Conservation (phyloP, 2,329 filamentous ascomycete species). For the Aschersonia sp. region DNA sequence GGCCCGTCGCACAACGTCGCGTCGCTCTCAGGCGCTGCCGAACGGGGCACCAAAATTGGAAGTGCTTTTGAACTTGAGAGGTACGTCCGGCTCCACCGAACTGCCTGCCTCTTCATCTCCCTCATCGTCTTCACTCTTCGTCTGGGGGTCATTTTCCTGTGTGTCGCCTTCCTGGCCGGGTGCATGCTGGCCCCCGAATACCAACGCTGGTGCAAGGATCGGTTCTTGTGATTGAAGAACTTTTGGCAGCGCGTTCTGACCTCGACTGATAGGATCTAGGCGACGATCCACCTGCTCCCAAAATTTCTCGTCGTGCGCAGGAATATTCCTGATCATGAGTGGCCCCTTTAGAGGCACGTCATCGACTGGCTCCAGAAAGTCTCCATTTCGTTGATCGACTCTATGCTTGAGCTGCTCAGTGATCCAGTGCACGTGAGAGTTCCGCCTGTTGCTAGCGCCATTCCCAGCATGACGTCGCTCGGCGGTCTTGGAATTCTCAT, state of each 20-base stretch:
- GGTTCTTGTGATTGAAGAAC: slow-evolving; percentile 14
- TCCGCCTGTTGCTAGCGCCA: neutral
- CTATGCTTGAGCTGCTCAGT: neutral
- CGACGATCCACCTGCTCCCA: slow-evolving; percentile 34
- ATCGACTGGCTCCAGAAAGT: slow-evolving; percentile 22
- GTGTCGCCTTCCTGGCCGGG: slow-evolving; percentile 3
- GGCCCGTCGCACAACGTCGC: neutral
- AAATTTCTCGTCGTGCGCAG: slow-evolving; percentile 40
- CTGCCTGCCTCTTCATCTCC: slow-evolving; percentile 8
- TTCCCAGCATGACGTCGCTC: neutral
- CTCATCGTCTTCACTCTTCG: slow-evolving; percentile 10
- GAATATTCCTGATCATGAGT: slow-evolving; percentile 39
- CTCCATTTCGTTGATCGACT: slow-evolving; percentile 8
- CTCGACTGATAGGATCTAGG: slow-evolving; percentile 32
- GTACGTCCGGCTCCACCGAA: slow-evolving; percentile 24
- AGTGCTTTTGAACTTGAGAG: slow-evolving; percentile 28
- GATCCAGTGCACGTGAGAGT: neutral
- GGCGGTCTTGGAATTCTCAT: neutral
- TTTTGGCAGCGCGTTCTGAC: slow-evolving; percentile 30
- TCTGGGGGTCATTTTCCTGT: slow-evolving; percentile 1
- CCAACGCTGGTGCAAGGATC: neutral
- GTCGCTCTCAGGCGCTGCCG: slow-evolving; percentile 15
- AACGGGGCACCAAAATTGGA: slow-evolving; percentile 34
- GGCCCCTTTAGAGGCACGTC: slow-evolving; percentile 36
- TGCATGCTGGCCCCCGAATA: neutral